phyloP scores from a whole-genome alignment of 106 monocot genomes.

The Gastrodia elata region DNA sequence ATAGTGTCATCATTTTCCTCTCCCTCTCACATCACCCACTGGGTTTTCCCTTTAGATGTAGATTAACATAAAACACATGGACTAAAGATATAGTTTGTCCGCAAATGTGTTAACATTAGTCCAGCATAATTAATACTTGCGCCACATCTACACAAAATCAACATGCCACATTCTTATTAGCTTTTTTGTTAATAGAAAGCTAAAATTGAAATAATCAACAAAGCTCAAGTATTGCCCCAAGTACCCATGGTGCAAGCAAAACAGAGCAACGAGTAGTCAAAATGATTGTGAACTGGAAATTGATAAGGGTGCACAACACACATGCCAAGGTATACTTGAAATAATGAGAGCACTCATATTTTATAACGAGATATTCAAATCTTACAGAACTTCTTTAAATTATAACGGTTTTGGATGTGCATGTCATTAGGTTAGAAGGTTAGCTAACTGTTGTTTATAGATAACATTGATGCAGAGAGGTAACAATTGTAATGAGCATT shows the following conservation, averaged over 20 bases:
- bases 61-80: background rate
- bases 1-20: no score
- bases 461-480: background rate
- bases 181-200: background rate
- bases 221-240: no score
- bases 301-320: background rate
- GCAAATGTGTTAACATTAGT: background rate
- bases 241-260: background rate
- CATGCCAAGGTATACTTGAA: background rate
- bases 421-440: background rate
- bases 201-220: background rate
- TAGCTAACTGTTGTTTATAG: background rate
- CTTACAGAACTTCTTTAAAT: background rate
- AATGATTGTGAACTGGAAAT: background rate
- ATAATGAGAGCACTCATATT: background rate
- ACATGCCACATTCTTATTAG: background rate
- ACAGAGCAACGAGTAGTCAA: background rate
- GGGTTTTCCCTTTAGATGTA: no score
- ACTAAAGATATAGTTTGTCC: background rate
- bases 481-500: background rate
- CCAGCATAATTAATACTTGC: background rate
- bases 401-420: background rate
- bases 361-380: background rate
- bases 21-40: no score
- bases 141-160: background rate